phyloP scores from a whole-genome alignment of 192 early-diverging fungal species.

The Gaertneriomyces sp. region DNA sequence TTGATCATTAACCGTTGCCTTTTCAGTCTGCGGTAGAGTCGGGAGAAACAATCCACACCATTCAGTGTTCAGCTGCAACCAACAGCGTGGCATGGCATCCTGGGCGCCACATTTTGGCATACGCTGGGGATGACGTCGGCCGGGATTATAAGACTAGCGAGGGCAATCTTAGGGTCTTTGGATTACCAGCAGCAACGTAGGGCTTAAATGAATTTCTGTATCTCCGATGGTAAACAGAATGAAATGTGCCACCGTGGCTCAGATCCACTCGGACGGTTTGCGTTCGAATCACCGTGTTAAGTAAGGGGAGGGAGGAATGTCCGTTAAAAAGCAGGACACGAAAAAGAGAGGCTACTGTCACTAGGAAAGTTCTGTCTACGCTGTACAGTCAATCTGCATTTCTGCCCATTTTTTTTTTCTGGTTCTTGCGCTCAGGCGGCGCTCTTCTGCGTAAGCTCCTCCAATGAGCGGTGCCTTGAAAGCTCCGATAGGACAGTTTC shows the following conservation, averaged over 20 bases:
- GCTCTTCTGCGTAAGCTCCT: constrained; percentile 40
- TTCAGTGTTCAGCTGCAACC: constrained; percentile 62
- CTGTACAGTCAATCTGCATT: too few relatives aligned
- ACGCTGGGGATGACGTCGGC: constrained; percentile 65
- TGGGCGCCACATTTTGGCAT: constrained; percentile 68
- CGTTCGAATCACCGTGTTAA: too few relatives aligned
- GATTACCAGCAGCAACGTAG: neutral
- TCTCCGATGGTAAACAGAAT: too few relatives aligned
- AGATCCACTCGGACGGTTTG: too few relatives aligned
- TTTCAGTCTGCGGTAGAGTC: constrained; percentile 66
- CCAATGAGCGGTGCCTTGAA: constrained; percentile 55
- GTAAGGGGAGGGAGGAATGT: too few relatives aligned
- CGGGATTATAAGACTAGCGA: constrained; percentile 16
- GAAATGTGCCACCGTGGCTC: too few relatives aligned
- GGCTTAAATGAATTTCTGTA: too few relatives aligned
- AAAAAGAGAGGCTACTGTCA: too few relatives aligned
- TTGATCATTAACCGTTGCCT: neutral
- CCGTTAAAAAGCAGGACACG: too few relatives aligned
- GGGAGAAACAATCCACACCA: constrained; percentile 66
- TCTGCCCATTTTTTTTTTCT: too few relatives aligned
- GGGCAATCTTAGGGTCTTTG: constrained; percentile 34
- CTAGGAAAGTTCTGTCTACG: too few relatives aligned
- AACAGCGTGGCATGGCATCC: constrained; percentile 82
- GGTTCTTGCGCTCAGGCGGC: neutral
- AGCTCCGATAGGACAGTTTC: constrained; percentile 58